These are phyloP conservation scores for Echeveria elegans DNA, from an alignment of 164 flowering plant species.

Conservation along the genomic window DNA sequence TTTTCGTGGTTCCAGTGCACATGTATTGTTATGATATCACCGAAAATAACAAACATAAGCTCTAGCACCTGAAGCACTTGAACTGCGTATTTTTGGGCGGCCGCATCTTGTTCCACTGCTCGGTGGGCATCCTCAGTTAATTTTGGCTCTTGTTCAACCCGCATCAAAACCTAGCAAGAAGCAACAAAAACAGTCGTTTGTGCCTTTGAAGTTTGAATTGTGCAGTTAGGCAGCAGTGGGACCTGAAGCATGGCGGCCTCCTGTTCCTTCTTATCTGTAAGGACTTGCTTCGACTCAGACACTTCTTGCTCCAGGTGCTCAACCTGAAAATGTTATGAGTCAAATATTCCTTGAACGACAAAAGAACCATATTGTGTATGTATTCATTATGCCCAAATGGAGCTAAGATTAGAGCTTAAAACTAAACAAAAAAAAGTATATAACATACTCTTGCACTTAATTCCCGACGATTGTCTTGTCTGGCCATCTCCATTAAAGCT, in stretches of 20 bases:
- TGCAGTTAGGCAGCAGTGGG: background rate
- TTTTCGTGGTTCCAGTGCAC: background rate
- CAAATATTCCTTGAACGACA: background rate
- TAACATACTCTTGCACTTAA: slow-evolving; percentile 70
- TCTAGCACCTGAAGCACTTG: slow-evolving; percentile 31
- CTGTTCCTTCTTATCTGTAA: slow-evolving; percentile 38
- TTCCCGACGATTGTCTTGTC: slow-evolving; percentile 72
- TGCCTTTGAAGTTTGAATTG: background rate
- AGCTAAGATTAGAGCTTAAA: background rate
- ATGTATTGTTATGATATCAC: background rate
- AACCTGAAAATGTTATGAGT: slow-evolving; percentile 19
- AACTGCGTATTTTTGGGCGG: slow-evolving; percentile 36
- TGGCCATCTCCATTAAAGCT: slow-evolving; percentile 87
- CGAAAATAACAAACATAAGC: background rate
- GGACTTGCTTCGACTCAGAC: slow-evolving; percentile 22
- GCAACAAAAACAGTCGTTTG: background rate
- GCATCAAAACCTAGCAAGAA: slow-evolving; percentile 28
- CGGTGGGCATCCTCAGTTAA: slow-evolving; percentile 41
- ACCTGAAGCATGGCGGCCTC: slow-evolving; percentile 46
- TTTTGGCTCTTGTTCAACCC: slow-evolving; percentile 37
- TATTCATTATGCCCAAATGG: background rate
- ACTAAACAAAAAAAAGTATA: background rate
- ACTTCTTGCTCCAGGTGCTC: slow-evolving; percentile 41
- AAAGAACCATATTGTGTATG: background rate
- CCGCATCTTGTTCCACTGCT: slow-evolving; percentile 35